phyloP scores from a whole-genome alignment of 2,329 filamentous ascomycete species.

The Aspergillus brunneoviolaceus region DNA sequence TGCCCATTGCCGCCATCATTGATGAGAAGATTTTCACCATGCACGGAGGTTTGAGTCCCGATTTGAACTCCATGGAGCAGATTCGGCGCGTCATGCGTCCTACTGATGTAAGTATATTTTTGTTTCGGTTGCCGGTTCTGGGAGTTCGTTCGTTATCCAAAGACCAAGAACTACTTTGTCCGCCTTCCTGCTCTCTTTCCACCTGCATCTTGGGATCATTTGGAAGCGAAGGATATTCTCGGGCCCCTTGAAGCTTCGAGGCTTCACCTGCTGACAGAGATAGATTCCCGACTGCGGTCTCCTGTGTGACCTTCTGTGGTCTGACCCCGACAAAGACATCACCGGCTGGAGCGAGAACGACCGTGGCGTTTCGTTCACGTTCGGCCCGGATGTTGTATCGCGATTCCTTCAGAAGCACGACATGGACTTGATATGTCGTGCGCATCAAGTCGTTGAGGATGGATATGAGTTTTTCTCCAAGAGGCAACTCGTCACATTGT shows the following conservation, averaged over 20 bases:
- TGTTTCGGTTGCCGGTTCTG: background rate
- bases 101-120: slow-evolving; percentile 76
- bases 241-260: slow-evolving; percentile 32
- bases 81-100: slow-evolving; percentile 98
- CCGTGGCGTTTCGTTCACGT: slow-evolving; percentile 96
- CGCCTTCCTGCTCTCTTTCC: background rate
- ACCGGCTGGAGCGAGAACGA: slow-evolving; percentile 99
- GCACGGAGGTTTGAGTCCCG: slow-evolving; percentile 95
- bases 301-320: slow-evolving; percentile 97
- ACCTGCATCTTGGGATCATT: background rate
- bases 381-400: slow-evolving; percentile 94
- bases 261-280: slow-evolving; percentile 42
- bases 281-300: slow-evolving; percentile 98
- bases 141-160: background rate
- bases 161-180: background rate
- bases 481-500: slow-evolving; percentile 92
- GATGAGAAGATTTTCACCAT: slow-evolving; percentile 99
- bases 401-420: slow-evolving; percentile 98
- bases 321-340: slow-evolving; percentile 98
- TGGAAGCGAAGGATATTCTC: slow-evolving; percentile 16
- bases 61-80: slow-evolving; percentile 99
- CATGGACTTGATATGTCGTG: slow-evolving; percentile 98
- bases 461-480: slow-evolving; percentile 99
- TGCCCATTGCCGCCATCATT: slow-evolving; percentile 97
- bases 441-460: slow-evolving; percentile 97